Evolutionary conservation across 2,329 filamentous ascomycete species (phyloP), one percentile per base, ranked within the genome.

Genomic region (Aureobasidium sp.): DNA sequence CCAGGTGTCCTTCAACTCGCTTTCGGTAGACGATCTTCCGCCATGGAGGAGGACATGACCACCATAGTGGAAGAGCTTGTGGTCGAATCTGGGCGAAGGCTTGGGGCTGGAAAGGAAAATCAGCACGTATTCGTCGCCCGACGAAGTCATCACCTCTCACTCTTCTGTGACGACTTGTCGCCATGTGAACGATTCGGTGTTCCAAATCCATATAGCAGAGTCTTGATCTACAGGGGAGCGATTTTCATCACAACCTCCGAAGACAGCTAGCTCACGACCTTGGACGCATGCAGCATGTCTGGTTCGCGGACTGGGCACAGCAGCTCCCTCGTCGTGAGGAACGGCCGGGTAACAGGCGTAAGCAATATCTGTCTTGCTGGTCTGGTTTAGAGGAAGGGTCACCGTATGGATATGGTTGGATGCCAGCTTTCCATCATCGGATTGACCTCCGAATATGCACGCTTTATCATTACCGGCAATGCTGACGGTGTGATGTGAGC

Each of bases 41-140:
- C 94, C 88, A 27, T 95, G 66, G 64, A 87, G 84, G 40, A 95
- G 73, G 0, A 80, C 86, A 17, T 84, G 81, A 53, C 80, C 79
- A 3, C 84, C 85, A 39, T 83, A 78, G 55, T 82, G 81, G 1
- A 79, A 74, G 3, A 83, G 79, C 29, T 77, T 73, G 68, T 16
- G 64, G 53, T 17, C 58, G 58, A 2, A 61, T 62, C 66, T 56
- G 19, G 63, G 58, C 3, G 63, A 37, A 55, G 65, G 56, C 34
- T 60, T 57, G 58, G 66, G 40, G 56, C 58, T 42, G 55, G 60
- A 14, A 61, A 27, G 21, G n/a, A 11, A 24, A 14, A 19, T 51
- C 11, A 51, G 37, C 14, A 25, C 41, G 14, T 5, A 22, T 8
- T 5, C 1, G 37, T 24, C 17, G 14, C 16, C n/a, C 4, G 17